These are phyloP conservation scores for Saururus chinensis DNA, from an alignment of 164 flowering plant genomes.

Conservation along the genomic window DNA sequence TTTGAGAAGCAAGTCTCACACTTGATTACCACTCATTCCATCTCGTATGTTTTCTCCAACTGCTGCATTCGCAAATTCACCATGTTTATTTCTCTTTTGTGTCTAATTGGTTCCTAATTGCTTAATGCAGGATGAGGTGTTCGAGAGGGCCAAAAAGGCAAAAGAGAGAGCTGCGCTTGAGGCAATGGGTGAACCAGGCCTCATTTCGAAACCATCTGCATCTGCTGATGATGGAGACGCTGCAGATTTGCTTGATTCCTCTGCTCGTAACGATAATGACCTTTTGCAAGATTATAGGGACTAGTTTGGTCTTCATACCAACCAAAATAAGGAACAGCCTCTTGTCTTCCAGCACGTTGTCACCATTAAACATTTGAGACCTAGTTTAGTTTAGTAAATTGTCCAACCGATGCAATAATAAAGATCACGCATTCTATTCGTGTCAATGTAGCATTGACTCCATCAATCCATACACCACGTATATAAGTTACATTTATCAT, in stretches of 20 bases:
- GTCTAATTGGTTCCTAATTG: background rate
- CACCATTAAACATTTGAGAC: too few relatives aligned
- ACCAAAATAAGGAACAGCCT: too few relatives aligned
- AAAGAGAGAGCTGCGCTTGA: constrained; percentile 28
- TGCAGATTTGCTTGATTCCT: background rate
- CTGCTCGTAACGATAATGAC: constrained; percentile 3
- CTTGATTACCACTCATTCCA: background rate
- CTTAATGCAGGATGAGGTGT: constrained; percentile 58
- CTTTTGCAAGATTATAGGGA: background rate
- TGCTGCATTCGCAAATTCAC: background rate
- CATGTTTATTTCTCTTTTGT: background rate
- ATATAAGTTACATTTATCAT: too few relatives aligned
- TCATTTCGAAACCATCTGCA: constrained; percentile 5
- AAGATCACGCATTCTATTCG: too few relatives aligned
- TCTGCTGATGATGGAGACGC: constrained; percentile 4
- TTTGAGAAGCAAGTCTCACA: too few relatives aligned
- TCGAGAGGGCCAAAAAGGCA: constrained; percentile 48
- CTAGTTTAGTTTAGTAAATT: too few relatives aligned
- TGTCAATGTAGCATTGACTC: too few relatives aligned
- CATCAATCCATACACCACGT: too few relatives aligned
- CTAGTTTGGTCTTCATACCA: background rate
- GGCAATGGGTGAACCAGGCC: constrained; percentile 18
- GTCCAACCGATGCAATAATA: too few relatives aligned
- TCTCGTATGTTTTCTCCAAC: background rate
- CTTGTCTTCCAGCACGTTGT: too few relatives aligned